Evolutionary conservation across 2,329 filamentous ascomycete species (phyloP).

Genomic region (Sclerotinia glacialis): DNA sequence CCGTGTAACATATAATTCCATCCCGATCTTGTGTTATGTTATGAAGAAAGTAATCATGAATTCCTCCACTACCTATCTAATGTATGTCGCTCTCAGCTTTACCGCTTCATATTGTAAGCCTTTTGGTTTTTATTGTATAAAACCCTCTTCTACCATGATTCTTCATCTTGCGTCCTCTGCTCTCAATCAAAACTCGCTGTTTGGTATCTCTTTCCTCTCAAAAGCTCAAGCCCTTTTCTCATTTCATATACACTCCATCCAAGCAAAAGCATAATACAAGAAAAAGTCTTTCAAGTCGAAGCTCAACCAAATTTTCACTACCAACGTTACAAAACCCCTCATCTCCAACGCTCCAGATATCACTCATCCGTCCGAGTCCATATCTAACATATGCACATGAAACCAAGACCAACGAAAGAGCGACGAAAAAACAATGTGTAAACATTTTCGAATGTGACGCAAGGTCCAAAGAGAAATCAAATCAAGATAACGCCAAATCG

Average conservation of each 20-base stretch:
- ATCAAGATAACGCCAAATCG: slow-evolving; percentile 16
- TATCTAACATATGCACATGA: slow-evolving; percentile 5
- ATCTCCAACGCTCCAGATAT: slow-evolving; percentile 2
- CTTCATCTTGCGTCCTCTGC: neutral
- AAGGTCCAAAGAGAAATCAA: neutral
- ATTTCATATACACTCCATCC: neutral
- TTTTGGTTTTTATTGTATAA: neutral
- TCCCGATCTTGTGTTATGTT: neutral
- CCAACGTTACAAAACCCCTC: neutral
- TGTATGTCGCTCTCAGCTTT: neutral
- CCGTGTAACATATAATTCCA: neutral
- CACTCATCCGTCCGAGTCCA: neutral
- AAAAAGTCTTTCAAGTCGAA: neutral
- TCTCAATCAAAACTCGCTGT: neutral
- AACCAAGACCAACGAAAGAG: neutral
- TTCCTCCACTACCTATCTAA: neutral
- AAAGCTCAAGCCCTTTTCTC: neutral
- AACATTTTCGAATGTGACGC: neutral
- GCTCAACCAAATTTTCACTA: neutral
- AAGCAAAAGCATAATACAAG: slow-evolving; percentile 11
- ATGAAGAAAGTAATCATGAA: neutral
- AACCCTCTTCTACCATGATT: neutral
- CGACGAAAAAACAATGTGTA: neutral
- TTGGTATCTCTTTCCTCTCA: neutral
- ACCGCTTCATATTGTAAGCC: neutral